A percentile compares a stretch with the other conserved stretches of the same genome.
Conservation (phyloP, 176 grass and related monocot genomes). For the Olyra latifolia region DNA sequence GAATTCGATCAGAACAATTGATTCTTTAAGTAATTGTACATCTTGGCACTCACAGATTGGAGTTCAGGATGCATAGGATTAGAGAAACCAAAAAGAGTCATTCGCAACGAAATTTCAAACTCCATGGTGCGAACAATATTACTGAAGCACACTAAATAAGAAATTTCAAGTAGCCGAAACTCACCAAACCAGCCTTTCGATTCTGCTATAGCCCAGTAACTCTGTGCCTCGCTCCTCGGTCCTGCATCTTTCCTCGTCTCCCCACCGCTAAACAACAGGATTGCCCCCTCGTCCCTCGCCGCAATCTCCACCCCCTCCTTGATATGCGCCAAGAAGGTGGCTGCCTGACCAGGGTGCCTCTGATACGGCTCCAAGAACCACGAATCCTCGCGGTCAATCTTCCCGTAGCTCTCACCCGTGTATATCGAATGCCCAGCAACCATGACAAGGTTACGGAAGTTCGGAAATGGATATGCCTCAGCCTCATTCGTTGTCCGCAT, state of each 20-base stretch:
- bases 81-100: neutral
- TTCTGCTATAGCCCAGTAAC: conserved; percentile 88
- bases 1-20: conserved; percentile 4
- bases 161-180: neutral
- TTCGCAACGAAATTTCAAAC: neutral
- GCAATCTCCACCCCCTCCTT: conserved; percentile 68
- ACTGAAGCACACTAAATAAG: neutral
- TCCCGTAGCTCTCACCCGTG: conserved; percentile 61
- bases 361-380: conserved; percentile 92
- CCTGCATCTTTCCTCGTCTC: conserved; percentile 87
- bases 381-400: conserved; percentile 66
- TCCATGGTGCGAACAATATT: neutral
- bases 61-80: conserved; percentile 2
- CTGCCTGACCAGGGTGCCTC: conserved; percentile 75
- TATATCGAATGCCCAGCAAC: conserved; percentile 93
- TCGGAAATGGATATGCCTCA: conserved; percentile 49
- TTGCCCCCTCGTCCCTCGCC: conserved; percentile 51
- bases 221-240: conserved; percentile 87
- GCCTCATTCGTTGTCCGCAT: conserved; percentile 37
- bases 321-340: conserved; percentile 87
- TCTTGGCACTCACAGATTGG: neutral
- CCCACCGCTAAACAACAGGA: conserved; percentile 87
- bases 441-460: conserved; percentile 77
- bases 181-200: conserved; percentile 88
- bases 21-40: conserved; percentile 3